Base-by-base conservation (phyloP, 2,329 filamentous ascomycete genomes). In the Ciborinia camelliae region DNA sequence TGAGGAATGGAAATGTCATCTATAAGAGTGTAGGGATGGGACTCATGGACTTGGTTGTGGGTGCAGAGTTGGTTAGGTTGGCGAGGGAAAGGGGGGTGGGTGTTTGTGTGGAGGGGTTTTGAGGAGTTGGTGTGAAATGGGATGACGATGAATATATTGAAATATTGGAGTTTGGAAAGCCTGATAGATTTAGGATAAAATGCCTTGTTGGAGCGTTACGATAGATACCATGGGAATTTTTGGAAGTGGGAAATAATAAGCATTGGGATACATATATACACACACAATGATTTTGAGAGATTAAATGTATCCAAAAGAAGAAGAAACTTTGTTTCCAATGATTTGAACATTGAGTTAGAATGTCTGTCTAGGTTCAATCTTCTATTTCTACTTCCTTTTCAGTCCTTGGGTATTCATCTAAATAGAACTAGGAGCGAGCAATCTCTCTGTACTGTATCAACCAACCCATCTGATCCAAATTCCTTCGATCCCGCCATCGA, bases 11-110 rank as follows among this genome's bases (percentile, higher is more conserved):
- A 0, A 89, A 87, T 65, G 86, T 90, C 26, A 81, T 90, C 9
- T 90, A 89, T 73, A 90, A 89, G 79, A 86, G 84, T 67, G 87
- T 90, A 0, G 87, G 87, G 0, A 74, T 89, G 55, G 87, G 86
- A 0, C 73, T 89, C 59, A 89, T 89, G 86, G 87, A 90, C 70
- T 74, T 90, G 28, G 81, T 84, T 1, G 82, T 88, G 1, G 87
- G 86, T 18, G 79, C 80, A 70, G 82, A 86, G 63, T 68, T 90
- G 55, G 74, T 89, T 23, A 76, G 80, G 65, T 73, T 87, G 67
- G 86, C 87, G 1, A 78, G 78, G 50, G 77, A 81, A 60, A 86
- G 81, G 74, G 78, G 80, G 0, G 74, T 88, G 14, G 86, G 86
- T 8, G 82, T 78, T 10, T 76, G 77, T 9, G 76, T 89, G 32